A percentile compares a stretch with the other conserved stretches of the same genome.
Evolutionary conservation across 345 rosid genomes (phyloP).

Genomic region (Bruguiera sexangula): DNA sequence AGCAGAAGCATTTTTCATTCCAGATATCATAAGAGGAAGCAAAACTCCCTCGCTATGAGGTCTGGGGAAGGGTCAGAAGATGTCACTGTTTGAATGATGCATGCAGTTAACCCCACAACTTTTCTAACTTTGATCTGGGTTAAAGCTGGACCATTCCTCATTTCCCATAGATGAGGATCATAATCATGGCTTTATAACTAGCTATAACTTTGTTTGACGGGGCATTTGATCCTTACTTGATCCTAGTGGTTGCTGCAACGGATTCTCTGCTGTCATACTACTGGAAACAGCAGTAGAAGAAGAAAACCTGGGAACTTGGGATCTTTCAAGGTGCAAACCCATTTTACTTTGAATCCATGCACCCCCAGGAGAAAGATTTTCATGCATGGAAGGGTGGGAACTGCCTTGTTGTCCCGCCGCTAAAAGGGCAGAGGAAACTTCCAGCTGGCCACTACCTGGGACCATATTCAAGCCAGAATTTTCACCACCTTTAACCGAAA

Average conservation of each 20-base stretch:
- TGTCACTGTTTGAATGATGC: no score
- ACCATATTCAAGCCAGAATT: conserved; percentile 29
- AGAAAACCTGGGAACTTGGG: conserved; percentile 51
- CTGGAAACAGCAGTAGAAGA: conserved; percentile 38
- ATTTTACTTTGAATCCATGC: conserved; percentile 44
- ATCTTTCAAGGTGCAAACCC: conserved; percentile 43
- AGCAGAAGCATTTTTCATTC: no score
- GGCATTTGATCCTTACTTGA: conserved; percentile 32
- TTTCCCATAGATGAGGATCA: background rate
- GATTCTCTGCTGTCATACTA: conserved; percentile 30
- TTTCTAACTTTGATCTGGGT: background rate
- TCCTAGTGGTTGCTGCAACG: conserved; percentile 37
- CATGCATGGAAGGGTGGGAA: conserved; percentile 32
- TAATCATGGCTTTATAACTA: background rate
- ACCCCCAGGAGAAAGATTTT: conserved; percentile 35
- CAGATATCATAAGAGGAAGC: no score
- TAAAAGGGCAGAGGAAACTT: conserved; percentile 38
- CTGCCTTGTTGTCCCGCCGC: conserved; percentile 40
- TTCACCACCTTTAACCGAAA: conserved; percentile 42
- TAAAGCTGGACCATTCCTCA: background rate
- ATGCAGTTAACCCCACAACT: background rate
- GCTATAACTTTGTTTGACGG: conserved; percentile 1
- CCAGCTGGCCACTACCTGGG: conserved; percentile 39
- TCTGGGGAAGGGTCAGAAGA: no score
- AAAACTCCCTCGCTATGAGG: no score